Evolutionary conservation across 2,329 filamentous ascomycete genomes (phyloP).

Genomic region (Aspergillus costaricaensis): DNA sequence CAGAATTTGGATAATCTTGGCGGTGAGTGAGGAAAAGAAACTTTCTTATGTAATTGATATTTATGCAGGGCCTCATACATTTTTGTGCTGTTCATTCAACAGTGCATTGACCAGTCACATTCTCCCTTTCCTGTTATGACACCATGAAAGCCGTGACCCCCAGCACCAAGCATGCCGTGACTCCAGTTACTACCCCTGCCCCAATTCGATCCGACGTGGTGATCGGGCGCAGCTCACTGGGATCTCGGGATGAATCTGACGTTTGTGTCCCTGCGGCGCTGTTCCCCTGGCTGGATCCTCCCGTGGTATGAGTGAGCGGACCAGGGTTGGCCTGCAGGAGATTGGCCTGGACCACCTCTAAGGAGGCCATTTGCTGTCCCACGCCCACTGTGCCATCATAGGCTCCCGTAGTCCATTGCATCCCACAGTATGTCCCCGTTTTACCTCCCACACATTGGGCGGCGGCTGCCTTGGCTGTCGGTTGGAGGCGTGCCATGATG

Average conservation of each 20-base stretch:
- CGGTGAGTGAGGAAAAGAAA: too few species aligned
- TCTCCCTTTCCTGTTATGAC: neutral
- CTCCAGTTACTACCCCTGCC: constrained; percentile 31
- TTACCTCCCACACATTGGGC: constrained; percentile 26
- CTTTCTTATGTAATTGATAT: neutral
- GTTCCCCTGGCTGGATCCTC: constrained; percentile 57
- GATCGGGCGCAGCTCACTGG: constrained; percentile 25
- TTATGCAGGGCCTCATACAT: neutral
- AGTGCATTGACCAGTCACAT: neutral
- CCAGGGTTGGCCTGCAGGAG: constrained; percentile 43
- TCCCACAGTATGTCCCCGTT: constrained; percentile 43
- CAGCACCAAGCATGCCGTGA: constrained; percentile 27
- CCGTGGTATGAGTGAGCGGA: constrained; percentile 48
- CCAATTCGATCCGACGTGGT: constrained; percentile 31
- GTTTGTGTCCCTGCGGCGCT: constrained; percentile 35
- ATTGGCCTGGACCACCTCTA: constrained; percentile 63
- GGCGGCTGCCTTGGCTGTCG: constrained; percentile 58
- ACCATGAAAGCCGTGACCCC: neutral
- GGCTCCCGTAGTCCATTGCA: constrained; percentile 37
- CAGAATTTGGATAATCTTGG: too few species aligned
- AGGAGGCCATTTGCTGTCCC: constrained; percentile 41
- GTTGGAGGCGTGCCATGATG: constrained; percentile 55
- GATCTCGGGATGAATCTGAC: constrained; percentile 16
- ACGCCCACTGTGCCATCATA: constrained; percentile 39
- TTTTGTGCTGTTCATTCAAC: neutral